Conservation (phyloP, 176 grass and related monocot genomes). For the Avena sativa region DNA sequence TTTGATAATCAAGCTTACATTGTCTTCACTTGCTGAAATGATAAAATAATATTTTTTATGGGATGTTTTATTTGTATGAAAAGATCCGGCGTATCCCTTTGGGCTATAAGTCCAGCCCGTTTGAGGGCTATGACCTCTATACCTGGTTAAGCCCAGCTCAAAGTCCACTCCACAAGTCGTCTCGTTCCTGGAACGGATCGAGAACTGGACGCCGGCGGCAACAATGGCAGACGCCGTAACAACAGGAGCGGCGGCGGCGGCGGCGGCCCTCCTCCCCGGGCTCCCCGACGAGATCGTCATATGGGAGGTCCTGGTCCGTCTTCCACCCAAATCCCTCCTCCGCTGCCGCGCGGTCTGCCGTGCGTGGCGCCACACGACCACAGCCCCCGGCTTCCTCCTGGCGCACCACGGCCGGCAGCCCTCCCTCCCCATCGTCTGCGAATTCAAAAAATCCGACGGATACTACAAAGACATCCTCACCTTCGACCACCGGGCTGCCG, state of each 20-base stretch:
- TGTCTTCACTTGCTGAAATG: too few relatives aligned
- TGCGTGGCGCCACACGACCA: neutral
- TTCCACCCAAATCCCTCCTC: neutral
- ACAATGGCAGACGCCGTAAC: neutral
- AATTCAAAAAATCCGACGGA: neutral
- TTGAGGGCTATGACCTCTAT: too few relatives aligned
- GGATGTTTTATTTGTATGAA: too few relatives aligned
- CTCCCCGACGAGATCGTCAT: neutral
- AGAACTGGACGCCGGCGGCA: neutral
- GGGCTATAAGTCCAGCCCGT: too few relatives aligned
- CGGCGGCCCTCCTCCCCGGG: neutral
- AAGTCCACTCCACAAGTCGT: too few relatives aligned
- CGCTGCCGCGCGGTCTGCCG: neutral
- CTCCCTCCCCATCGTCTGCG: neutral
- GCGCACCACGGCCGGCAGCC: conserved; percentile 1
- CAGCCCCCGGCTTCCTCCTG: neutral
- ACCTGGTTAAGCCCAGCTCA: too few relatives aligned
- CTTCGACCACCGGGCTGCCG: neutral
- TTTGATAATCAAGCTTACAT: too few relatives aligned
- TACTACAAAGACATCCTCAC: neutral
- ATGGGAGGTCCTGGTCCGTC: neutral
- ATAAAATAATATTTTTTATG: too few relatives aligned
- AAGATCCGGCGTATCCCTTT: too few relatives aligned
- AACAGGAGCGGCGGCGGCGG: neutral
- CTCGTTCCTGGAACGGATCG: too few relatives aligned